Evolutionary conservation across 768 basidiomycete genomes (phyloP).

Genomic region (Psilocybe tampanensis): DNA sequence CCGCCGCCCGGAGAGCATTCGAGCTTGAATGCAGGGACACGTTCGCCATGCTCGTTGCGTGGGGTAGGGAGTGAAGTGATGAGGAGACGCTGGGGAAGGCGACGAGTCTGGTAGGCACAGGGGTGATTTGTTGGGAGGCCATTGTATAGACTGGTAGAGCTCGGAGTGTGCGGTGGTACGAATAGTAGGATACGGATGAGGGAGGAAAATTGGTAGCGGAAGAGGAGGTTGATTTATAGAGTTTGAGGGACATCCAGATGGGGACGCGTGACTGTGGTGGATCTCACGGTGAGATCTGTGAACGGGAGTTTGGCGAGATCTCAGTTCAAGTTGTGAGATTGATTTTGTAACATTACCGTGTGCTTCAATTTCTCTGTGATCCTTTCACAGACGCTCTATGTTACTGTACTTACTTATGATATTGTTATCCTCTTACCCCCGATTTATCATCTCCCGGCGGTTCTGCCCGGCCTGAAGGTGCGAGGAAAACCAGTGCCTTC

Average conservation of each 20-base stretch:
- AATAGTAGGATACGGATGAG: conserved; percentile 17
- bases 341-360: conserved; percentile 16
- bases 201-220: conserved; percentile 21
- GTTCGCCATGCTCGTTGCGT: conserved; percentile 69
- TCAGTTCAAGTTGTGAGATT: conserved; percentile 17
- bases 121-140: conserved; percentile 28
- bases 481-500: conserved; percentile 20
- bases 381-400: conserved; percentile 12
- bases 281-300: conserved; percentile 33
- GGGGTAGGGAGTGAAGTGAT: conserved; percentile 67
- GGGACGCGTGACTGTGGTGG: conserved; percentile 32
- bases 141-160: conserved; percentile 19
- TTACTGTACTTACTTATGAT: conserved; percentile 3
- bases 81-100: conserved; percentile 75
- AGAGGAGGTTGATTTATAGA: conserved; percentile 36
- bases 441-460: conserved; percentile 29
- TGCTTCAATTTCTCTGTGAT: conserved; percentile 20
- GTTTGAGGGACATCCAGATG: conserved; percentile 18
- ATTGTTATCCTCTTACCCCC: conserved; percentile 16
- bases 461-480: conserved; percentile 26
- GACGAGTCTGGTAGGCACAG: conserved; percentile 57
- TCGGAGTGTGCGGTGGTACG: conserved; percentile 12
- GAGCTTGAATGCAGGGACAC: conserved; percentile 70
- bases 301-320: conserved; percentile 30
- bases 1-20: conserved; percentile 67